Evolutionary conservation across 305 asterid species (phyloP), one percentile per base, ranked within the genome.

Genomic region (Salvia sclarea): DNA sequence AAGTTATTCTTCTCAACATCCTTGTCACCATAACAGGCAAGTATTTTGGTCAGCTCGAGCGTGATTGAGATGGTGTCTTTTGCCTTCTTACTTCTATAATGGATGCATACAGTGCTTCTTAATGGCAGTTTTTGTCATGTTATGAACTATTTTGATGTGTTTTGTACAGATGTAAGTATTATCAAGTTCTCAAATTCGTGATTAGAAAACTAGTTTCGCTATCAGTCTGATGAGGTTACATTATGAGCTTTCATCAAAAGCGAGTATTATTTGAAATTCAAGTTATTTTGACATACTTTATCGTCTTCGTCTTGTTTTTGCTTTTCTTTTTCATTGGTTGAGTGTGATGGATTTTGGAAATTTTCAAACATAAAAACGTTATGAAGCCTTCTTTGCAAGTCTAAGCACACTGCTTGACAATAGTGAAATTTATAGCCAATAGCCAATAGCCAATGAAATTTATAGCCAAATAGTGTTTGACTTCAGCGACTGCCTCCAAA

Each of bases 21-120:
- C 86, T 93, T 56, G 84, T 76, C n/a, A 84, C 88, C 13, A 83
- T 90, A 61, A 79, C 95, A 1, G 98, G 98, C 24, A 80, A 83
- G 52, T 93, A 85, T 73, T 93, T 90, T 72, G 96, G 98, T 59
- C 97, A 93, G 86, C 79, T 79, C 9, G 95, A 83, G 74, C 82
- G 75, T 55, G 83, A 72, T 78, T 18, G 60, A 49, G 33, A 17
- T 7, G 2, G 6, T 18, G 12, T 8, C 33, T 28, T n/a, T 24
- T 43, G 35, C 41, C 70, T 30, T 47, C 21, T 52, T 47, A 25
- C 31, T 62, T 55, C 40, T 28, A 20, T 10, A 24, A 33, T 61
- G 72, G 45, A 44, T 44, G 22, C 49, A 14, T 49, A 4, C 2
- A 5, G 54, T 40, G 53, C 25, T 47, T 16, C 52, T 14, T 28